Percentiles rank a stretch among this genome's conserved stretches.
phyloP scores from a whole-genome alignment of 805 yeast species.

The Wickerhamiella allomyrinae region DNA sequence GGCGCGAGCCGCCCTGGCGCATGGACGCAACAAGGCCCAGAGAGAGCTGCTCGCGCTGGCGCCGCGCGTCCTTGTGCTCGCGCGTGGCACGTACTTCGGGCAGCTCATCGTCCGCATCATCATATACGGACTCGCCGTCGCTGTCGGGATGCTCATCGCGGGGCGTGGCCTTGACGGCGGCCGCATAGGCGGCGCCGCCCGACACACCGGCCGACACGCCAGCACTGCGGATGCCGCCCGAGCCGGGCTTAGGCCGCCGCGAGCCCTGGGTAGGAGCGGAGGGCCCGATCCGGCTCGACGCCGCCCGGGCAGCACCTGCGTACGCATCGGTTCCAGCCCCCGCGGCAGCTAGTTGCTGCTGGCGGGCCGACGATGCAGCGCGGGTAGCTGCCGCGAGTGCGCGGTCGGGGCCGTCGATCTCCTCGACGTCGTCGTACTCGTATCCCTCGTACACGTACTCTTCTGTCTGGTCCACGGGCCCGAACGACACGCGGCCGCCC shows the following conservation, averaged over 20 bases:
- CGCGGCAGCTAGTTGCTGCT: not conserved
- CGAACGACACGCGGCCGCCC: conserved; percentile 3
- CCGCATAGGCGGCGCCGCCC: not conserved
- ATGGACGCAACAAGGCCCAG: not conserved
- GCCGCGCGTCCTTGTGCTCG: not conserved
- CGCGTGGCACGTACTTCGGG: not conserved
- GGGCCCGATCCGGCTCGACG: conserved; percentile 1
- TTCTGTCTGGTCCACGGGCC: conserved; percentile 7
- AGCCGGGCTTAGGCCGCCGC: not conserved
- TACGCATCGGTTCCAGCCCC: not conserved
- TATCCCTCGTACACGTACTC: conserved; percentile 17
- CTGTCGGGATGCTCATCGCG: not conserved
- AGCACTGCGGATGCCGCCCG: not conserved
- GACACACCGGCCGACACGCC: not conserved
- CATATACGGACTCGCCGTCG: not conserved
- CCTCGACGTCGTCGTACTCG: conserved; percentile 11
- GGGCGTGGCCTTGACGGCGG: not conserved
- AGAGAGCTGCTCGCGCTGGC: conserved; percentile 1
- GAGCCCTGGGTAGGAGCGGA: not conserved
- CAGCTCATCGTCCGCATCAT: not conserved
- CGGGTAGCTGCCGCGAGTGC: conserved; percentile 10
- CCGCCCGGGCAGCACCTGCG: not conserved
- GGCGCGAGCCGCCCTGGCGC: not conserved
- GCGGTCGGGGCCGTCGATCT: conserved; percentile 1
- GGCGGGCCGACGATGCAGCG: conserved; percentile 9